Percentiles rank a stretch among this genome's conserved stretches.
Conservation (phyloP, 331 rosid species). For the Acacia concinna region DNA sequence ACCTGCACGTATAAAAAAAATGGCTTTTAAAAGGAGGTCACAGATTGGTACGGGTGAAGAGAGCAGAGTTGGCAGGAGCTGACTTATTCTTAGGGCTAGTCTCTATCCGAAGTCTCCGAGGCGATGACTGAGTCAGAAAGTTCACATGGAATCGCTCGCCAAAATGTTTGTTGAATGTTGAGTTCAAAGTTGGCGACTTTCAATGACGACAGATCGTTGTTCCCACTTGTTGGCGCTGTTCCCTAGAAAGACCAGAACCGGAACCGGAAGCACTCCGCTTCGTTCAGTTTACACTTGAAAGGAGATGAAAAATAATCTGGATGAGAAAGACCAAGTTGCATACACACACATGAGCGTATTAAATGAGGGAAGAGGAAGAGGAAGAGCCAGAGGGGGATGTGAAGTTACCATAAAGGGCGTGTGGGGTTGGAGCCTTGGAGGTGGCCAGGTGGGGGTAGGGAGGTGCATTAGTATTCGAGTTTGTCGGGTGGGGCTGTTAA, state of each 20-base stretch:
- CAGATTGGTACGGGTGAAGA: conserved; percentile 2
- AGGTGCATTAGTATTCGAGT: background rate
- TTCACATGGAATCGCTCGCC: background rate
- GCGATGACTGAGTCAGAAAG: background rate
- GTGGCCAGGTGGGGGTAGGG: background rate
- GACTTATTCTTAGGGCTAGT: background rate
- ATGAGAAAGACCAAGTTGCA: background rate
- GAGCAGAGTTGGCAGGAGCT: background rate
- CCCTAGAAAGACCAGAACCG: background rate
- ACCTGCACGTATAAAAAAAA: background rate
- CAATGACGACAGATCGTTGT: background rate
- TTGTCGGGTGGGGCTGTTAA: background rate
- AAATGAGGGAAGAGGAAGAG: background rate
- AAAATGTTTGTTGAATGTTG: no score
- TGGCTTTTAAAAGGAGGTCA: background rate
- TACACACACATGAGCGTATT: no score
- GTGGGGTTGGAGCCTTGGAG: background rate
- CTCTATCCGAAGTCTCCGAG: background rate
- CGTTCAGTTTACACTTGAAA: background rate
- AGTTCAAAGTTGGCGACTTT: conserved; percentile 27
- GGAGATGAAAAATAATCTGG: background rate
- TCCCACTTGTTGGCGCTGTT: background rate
- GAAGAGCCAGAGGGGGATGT: background rate
- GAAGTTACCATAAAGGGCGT: background rate
- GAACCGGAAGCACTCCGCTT: background rate